Percentiles rank a stretch among this genome's conserved stretches.
Conservation (phyloP, 1,139 yeast species). For the Kodamaea anthophila region DNA sequence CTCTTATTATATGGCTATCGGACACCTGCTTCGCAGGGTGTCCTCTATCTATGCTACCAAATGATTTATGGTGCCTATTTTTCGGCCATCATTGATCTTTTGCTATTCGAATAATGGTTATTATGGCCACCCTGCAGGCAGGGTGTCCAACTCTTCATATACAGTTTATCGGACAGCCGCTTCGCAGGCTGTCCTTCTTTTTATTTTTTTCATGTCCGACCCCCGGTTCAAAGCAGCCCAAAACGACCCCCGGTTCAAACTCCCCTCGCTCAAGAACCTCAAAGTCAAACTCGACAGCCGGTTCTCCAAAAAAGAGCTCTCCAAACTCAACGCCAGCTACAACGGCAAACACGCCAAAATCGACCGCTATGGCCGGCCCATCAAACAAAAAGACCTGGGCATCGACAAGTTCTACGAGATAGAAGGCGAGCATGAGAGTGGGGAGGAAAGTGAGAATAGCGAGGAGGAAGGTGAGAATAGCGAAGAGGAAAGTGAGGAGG, state of each 20-base stretch:
- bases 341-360: slow-evolving; percentile 50
- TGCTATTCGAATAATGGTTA: no score
- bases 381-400: slow-evolving; percentile 32
- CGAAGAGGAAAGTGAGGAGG: slow-evolving; percentile 15
- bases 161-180: no score
- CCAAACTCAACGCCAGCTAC: slow-evolving; percentile 48
- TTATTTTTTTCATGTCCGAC: slow-evolving; percentile 58
- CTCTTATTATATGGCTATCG: no score
- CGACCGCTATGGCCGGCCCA: slow-evolving; percentile 81
- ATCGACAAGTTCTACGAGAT: slow-evolving; percentile 61
- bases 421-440: slow-evolving; percentile 12
- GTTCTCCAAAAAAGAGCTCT: slow-evolving; percentile 68
- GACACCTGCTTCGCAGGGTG: no score
- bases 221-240: slow-evolving; percentile 75
- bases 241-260: slow-evolving; percentile 81
- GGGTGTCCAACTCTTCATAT: no score
- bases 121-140: no score
- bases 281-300: slow-evolving; percentile 83
- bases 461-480: slow-evolving; percentile 17
- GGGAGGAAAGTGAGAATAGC: slow-evolving; percentile 15
- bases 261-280: slow-evolving; percentile 63
- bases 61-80: background rate
- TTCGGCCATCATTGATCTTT: background rate
- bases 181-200: no score
- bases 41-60: no score